Conservation (phyloP, 176 grass and related monocot species). For the Musa acuminata region DNA sequence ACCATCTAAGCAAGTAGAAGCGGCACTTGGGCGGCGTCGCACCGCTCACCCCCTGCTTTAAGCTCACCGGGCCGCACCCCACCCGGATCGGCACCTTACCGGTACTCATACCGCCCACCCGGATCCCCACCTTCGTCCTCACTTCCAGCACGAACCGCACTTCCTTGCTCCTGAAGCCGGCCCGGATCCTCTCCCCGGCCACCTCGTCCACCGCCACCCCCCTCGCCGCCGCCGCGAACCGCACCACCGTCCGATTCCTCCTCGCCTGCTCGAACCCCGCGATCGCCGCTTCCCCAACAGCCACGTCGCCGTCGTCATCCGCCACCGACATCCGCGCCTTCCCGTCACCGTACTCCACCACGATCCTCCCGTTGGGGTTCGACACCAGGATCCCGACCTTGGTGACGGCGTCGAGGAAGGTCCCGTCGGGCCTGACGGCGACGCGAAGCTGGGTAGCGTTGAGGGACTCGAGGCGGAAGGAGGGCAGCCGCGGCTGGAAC, state of each 20-base stretch:
- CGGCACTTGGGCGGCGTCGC: slow-evolving; percentile 53
- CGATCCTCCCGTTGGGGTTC: slow-evolving; percentile 63
- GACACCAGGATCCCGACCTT: slow-evolving; percentile 30
- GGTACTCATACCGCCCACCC: slow-evolving; percentile 27
- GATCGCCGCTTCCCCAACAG: slow-evolving; percentile 41
- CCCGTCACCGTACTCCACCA: slow-evolving; percentile 52
- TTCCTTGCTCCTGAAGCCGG: slow-evolving; percentile 30
- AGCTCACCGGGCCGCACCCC: slow-evolving; percentile 41
- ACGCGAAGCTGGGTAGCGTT: slow-evolving; percentile 30
- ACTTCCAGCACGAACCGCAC: slow-evolving; percentile 52
- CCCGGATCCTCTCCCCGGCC: slow-evolving; percentile 45
- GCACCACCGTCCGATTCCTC: slow-evolving; percentile 31
- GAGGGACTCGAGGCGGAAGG: slow-evolving; percentile 59
- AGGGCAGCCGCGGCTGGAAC: slow-evolving; percentile 58
- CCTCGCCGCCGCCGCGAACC: slow-evolving; percentile 30
- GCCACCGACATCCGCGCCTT: slow-evolving; percentile 36
- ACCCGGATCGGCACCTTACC: slow-evolving; percentile 57
- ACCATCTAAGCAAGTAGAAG: slow-evolving; percentile 78
- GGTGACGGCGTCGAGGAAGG: slow-evolving; percentile 37
- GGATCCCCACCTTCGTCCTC: slow-evolving; percentile 44
- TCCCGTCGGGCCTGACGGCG: slow-evolving; percentile 26
- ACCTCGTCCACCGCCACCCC: slow-evolving; percentile 72
- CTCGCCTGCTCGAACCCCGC: slow-evolving; percentile 34
- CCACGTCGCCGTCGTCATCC: slow-evolving; percentile 54
- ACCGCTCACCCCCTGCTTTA: slow-evolving; percentile 28